Percentiles rank a stretch among this genome's conserved stretches.
Evolutionary conservation across 331 rosid genomes (phyloP).

Genomic region (Malus hybrid): DNA sequence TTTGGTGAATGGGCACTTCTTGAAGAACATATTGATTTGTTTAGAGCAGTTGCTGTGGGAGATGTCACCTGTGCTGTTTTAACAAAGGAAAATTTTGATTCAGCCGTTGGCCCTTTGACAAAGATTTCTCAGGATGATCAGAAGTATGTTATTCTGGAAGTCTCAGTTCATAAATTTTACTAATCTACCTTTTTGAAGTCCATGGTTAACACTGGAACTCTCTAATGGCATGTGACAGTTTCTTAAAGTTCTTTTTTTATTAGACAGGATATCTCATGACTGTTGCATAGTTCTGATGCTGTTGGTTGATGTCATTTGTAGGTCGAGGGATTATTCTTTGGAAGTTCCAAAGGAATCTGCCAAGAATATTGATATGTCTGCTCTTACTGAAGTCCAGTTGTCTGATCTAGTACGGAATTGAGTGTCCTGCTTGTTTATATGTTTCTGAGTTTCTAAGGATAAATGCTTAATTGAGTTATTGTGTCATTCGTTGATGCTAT

Average conservation of each 20-base stretch:
- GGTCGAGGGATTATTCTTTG: constrained; percentile 45
- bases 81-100: constrained; percentile 83
- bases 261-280: not conserved
- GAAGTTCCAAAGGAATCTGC: constrained; percentile 36
- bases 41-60: constrained; percentile 76
- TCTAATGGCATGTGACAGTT: not conserved
- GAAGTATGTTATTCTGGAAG: constrained; percentile 45
- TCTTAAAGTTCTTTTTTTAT: not conserved
- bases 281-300: constrained; percentile 13
- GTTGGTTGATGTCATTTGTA: constrained; percentile 23
- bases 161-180: not conserved
- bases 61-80: constrained; percentile 75
- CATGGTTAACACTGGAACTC: not conserved
- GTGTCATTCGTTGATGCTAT: constrained; percentile 10
- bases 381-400: constrained; percentile 52
- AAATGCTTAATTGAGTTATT: constrained; percentile 3
- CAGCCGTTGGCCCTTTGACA: constrained; percentile 72
- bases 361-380: constrained; percentile 45
- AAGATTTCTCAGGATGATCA: constrained; percentile 65
- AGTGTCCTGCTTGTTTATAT: constrained; percentile 8
- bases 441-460: constrained; percentile 13
- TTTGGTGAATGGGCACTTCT: constrained; percentile 97
- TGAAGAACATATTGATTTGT: constrained; percentile 58
- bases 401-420: constrained; percentile 66
- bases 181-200: not conserved